Evolutionary conservation across 169 alveolate species (phyloP).

Genomic region (Plasmodium adleri): DNA sequence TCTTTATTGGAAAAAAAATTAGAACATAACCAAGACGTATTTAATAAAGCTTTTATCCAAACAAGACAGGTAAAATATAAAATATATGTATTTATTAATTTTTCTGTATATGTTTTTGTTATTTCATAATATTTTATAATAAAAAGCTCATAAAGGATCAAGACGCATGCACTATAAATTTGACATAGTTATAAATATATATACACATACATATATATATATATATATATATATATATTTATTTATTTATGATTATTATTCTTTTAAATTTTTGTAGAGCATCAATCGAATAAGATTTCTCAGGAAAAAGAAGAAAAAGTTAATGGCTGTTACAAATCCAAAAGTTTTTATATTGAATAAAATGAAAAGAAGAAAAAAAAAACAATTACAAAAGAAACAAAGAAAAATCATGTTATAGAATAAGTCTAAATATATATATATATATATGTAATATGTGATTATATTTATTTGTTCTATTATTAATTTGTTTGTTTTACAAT

Average conservation of each 20-base stretch:
- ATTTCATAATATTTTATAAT: neutral
- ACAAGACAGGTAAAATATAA: conserved; percentile 66
- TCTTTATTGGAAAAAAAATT: conserved; percentile 53
- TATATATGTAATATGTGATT: too few relatives aligned
- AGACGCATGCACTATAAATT: too few relatives aligned
- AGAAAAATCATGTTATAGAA: conserved; percentile 22
- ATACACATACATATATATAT: neutral
- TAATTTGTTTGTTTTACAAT: too few relatives aligned
- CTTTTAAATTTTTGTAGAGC: conserved; percentile 24
- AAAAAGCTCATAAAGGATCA: too few relatives aligned
- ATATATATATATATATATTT: neutral
- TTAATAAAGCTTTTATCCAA: conserved; percentile 67
- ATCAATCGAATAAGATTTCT: conserved; percentile 47
- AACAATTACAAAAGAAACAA: conserved; percentile 28
- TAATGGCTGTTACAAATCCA: conserved; percentile 62
- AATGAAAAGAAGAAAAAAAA: conserved; percentile 54
- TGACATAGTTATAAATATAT: too few relatives aligned
- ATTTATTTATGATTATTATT: conserved; percentile 1
- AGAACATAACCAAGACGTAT: conserved; percentile 31
- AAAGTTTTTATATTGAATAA: conserved; percentile 21
- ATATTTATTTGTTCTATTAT: too few relatives aligned
- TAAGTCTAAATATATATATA: conserved; percentile 16
- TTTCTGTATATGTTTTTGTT: neutral
- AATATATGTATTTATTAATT: conserved; percentile 1
- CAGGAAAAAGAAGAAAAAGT: conserved; percentile 38